These are phyloP conservation scores for Yarrowia sp. DNA, from an alignment of 805 yeast genomes.

Conservation along the genomic window DNA sequence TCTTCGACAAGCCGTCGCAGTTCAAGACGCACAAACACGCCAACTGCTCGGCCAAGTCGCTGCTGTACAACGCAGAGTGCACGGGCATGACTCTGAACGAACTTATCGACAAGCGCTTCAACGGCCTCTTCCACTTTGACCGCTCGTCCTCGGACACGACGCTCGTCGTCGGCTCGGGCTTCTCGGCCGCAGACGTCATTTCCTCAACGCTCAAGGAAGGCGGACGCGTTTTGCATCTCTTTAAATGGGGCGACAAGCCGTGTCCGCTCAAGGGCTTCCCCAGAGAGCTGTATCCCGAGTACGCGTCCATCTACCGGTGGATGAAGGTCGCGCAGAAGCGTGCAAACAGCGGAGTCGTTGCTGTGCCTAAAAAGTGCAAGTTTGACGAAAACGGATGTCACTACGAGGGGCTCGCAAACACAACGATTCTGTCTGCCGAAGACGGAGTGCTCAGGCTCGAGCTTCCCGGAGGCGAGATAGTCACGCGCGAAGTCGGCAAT, in stretches of 20 bases:
- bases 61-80: constrained; percentile 16
- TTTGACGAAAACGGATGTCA: neutral
- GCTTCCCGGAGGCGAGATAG: constrained; percentile 27
- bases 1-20: constrained; percentile 32
- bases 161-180: constrained; percentile 37
- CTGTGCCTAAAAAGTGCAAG: neutral
- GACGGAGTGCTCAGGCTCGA: constrained; percentile 30
- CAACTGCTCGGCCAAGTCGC: constrained; percentile 14
- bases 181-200: constrained; percentile 41
- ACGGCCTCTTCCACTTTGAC: constrained; percentile 16
- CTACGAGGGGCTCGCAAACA: constrained; percentile 33
- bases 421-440: constrained; percentile 25
- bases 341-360: neutral
- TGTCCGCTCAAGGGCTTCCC: constrained; percentile 37
- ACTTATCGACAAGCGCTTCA: constrained; percentile 15
- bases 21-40: constrained; percentile 23
- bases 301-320: constrained; percentile 33
- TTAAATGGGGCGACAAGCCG: constrained; percentile 35
- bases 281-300: constrained; percentile 39
- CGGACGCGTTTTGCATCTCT: constrained; percentile 33
- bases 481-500: constrained; percentile 26
- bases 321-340: constrained; percentile 33
- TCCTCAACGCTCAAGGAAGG: constrained; percentile 26
- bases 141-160: neutral
- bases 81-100: constrained; percentile 21